A percentile compares a stretch with the other conserved stretches of the same genome.
phyloP scores from a whole-genome alignment of 1,284 basidiomycete species.

The Bjerkandera adusta region DNA sequence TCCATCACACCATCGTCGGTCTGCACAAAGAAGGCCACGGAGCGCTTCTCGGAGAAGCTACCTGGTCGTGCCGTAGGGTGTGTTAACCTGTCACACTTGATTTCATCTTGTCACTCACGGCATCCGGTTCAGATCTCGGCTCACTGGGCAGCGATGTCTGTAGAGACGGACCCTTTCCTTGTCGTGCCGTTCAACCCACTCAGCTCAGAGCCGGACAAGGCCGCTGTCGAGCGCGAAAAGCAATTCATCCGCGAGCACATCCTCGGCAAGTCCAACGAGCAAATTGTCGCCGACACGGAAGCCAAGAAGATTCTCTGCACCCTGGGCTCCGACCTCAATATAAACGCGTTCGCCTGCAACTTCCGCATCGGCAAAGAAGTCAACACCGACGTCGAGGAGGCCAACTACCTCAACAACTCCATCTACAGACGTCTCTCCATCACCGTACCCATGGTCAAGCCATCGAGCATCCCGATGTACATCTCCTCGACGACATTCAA shows the following conservation, averaged over 20 bases:
- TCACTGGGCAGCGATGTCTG: conserved; percentile 40
- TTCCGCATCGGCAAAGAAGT: conserved; percentile 35
- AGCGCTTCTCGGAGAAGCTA: conserved; percentile 37
- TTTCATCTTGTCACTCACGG: too few species aligned
- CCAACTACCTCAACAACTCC: conserved; percentile 40
- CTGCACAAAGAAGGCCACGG: conserved; percentile 37
- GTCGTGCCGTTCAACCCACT: conserved; percentile 38
- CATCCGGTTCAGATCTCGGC: conserved; percentile 34
- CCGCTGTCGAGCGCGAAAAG: conserved; percentile 31
- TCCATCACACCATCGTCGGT: conserved; percentile 38
- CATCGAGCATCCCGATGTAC: conserved; percentile 32
- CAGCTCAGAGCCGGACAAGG: conserved; percentile 28
- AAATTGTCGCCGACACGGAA: conserved; percentile 33
- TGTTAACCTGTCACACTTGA: conserved; percentile 16
- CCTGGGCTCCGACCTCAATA: conserved; percentile 42
- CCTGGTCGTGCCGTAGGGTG: conserved; percentile 30
- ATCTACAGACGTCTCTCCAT: conserved; percentile 32
- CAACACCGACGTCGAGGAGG: conserved; percentile 42
- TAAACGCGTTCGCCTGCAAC: conserved; percentile 47
- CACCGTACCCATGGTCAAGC: conserved; percentile 19
- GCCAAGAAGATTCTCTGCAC: conserved; percentile 31
- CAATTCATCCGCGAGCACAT: conserved; percentile 38
- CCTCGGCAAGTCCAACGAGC: conserved; percentile 30
- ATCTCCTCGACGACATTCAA: conserved; percentile 35
- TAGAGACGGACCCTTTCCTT: conserved; percentile 28